These are phyloP conservation scores for Axilococcus clingmanii DNA, from an alignment of 139 green algal species.

Conservation along the genomic window DNA sequence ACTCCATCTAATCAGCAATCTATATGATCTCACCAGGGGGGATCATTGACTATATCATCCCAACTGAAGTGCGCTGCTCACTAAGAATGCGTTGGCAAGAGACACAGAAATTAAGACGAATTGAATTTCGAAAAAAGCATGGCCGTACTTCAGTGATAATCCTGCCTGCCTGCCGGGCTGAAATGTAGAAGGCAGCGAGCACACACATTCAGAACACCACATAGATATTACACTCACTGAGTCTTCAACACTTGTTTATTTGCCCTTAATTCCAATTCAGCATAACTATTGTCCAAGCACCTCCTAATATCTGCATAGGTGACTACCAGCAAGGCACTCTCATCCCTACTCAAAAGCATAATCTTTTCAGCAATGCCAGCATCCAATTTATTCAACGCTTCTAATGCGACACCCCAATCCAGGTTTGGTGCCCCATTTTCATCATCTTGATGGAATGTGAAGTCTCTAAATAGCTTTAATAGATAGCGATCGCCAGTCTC, in stretches of 20 bases:
- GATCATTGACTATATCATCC: no score
- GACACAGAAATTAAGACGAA: no score
- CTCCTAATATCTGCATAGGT: conserved; percentile 77
- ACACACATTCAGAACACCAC: no score
- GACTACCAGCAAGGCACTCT: conserved; percentile 77
- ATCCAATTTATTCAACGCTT: conserved; percentile 86
- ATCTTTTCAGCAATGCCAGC: conserved; percentile 59
- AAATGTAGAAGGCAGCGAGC: no score
- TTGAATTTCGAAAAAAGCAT: no score
- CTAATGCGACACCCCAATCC: conserved; percentile 81
- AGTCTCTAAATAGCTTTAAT: conserved; percentile 87
- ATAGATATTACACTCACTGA: no score
- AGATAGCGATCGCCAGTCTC: conserved; percentile 65
- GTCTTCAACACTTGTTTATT: not conserved
- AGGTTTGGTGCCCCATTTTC: conserved; percentile 58
- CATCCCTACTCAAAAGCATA: conserved; percentile 71
- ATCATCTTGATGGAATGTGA: conserved; percentile 72
- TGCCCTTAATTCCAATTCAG: conserved; percentile 30
- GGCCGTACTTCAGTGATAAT: no score
- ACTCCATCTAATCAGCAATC: no score
- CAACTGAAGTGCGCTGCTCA: no score
- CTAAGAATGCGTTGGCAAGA: no score
- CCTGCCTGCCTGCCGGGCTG: no score
- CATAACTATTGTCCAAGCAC: conserved; percentile 46
- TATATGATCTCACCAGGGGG: no score